A percentile compares a stretch with the other conserved stretches of the same genome.
Conservation (phyloP, 2,329 filamentous ascomycete species). For the Tolypocladium nubicola region DNA sequence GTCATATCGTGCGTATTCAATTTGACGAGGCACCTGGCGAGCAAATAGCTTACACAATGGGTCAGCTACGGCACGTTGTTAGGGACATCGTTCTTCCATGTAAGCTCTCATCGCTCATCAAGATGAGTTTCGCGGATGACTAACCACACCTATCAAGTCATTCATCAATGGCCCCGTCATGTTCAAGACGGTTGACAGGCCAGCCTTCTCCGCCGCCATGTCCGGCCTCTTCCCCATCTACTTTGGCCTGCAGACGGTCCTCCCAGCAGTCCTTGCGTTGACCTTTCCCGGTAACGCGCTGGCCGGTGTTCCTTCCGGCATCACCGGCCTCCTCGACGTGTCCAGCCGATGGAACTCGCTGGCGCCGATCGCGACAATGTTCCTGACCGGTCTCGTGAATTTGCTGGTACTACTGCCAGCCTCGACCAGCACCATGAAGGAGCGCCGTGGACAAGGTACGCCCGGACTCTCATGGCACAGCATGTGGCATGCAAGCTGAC, state of each 20-base stretch:
- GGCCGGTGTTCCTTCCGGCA: conserved; percentile 33
- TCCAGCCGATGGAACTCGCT: conserved; percentile 55
- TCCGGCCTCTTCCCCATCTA: conserved; percentile 76
- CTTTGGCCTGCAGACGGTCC: conserved; percentile 70
- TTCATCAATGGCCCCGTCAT: conserved; percentile 68
- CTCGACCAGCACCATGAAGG: conserved; percentile 63
- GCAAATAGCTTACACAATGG: conserved; percentile 11
- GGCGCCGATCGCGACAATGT: conserved; percentile 57
- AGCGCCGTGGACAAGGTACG: conserved; percentile 68
- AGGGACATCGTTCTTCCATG: conserved; percentile 79
- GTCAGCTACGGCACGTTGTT: conserved; percentile 76
- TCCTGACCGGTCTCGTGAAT: conserved; percentile 63
- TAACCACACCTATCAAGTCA: conserved; percentile 45
- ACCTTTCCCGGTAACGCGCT: conserved; percentile 63
- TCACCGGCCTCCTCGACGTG: conserved; percentile 46
- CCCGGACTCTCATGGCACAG: neutral
- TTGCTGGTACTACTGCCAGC: conserved; percentile 60
- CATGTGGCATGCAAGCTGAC: conserved; percentile 7
- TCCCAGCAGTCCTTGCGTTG: conserved; percentile 63
- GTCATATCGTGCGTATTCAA: conserved; percentile 52
- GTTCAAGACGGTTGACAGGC: conserved; percentile 65
- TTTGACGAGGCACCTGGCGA: neutral
- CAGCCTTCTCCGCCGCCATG: conserved; percentile 75
- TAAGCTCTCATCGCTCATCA: conserved; percentile 17
- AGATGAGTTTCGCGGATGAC: neutral